Conservation (phyloP, 306 rosid genomes). For the Urtica urens region DNA sequence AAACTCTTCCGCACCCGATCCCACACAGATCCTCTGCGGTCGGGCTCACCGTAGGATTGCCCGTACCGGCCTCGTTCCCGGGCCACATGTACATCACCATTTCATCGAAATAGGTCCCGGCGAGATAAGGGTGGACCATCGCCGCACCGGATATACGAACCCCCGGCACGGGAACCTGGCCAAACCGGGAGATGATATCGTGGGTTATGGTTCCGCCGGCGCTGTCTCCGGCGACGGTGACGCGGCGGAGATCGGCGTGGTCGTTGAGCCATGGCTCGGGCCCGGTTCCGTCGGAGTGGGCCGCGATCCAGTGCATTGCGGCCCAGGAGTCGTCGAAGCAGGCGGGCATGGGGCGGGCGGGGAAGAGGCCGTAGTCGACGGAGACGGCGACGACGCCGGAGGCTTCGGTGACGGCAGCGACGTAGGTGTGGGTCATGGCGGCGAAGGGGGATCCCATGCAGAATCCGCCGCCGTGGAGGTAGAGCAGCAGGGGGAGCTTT, state of each 20-base stretch:
- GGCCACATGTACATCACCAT: slow-evolving; percentile 46
- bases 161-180: slow-evolving; percentile 19
- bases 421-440: slow-evolving; percentile 7
- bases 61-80: slow-evolving; percentile 16
- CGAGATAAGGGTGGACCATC: slow-evolving; percentile 39
- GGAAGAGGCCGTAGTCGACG: slow-evolving; percentile 28
- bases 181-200: not conserved
- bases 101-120: slow-evolving; percentile 17
- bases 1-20: slow-evolving; percentile 30
- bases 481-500: slow-evolving; percentile 18
- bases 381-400: slow-evolving; percentile 27
- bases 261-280: slow-evolving; percentile 35
- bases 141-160: slow-evolving; percentile 17
- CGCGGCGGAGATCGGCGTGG: slow-evolving; percentile 19
- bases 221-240: slow-evolving; percentile 35
- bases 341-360: slow-evolving; percentile 27
- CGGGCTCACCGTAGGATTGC: slow-evolving; percentile 34
- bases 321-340: slow-evolving; percentile 39
- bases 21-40: slow-evolving; percentile 28
- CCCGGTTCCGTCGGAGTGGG: slow-evolving; percentile 22
- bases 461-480: slow-evolving; percentile 39
- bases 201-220: slow-evolving; percentile 34
- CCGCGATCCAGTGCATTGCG: slow-evolving; percentile 33
- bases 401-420: slow-evolving; percentile 9
- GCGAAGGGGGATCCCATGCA: slow-evolving; percentile 28